Evolutionary conservation across 805 yeast species (phyloP).

Genomic region (Cyberlindnera misumaiensis): DNA sequence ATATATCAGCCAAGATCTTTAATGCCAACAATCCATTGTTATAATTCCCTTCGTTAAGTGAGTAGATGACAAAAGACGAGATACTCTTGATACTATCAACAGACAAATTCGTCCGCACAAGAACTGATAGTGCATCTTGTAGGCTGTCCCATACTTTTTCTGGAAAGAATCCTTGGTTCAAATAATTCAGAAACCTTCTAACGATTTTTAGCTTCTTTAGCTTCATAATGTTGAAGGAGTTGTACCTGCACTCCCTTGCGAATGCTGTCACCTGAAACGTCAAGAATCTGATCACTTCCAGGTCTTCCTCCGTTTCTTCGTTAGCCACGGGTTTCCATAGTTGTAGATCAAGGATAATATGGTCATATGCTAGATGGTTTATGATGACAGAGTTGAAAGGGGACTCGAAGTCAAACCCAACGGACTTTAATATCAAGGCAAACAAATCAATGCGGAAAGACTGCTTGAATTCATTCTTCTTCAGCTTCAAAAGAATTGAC

Average conservation of each 20-base stretch:
- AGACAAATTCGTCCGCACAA: constrained; percentile 42
- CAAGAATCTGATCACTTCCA: constrained; percentile 44
- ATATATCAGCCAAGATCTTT: constrained; percentile 21
- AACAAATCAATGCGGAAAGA: constrained; percentile 36
- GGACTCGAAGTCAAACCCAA: constrained; percentile 48
- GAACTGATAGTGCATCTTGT: constrained; percentile 31
- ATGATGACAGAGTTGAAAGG: constrained; percentile 51
- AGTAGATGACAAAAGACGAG: constrained; percentile 44
- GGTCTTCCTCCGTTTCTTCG: constrained; percentile 18
- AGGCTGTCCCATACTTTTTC: constrained; percentile 31
- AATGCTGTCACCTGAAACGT: constrained; percentile 54
- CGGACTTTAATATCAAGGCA: constrained; percentile 40
- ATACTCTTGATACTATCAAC: constrained; percentile 49
- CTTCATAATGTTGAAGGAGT: constrained; percentile 43
- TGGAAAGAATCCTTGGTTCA: constrained; percentile 28
- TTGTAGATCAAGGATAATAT: constrained; percentile 56
- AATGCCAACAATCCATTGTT: constrained; percentile 25
- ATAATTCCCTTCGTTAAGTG: constrained; percentile 29
- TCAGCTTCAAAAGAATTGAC: constrained; percentile 44
- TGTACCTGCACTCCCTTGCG: constrained; percentile 44
- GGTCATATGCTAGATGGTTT: constrained; percentile 50
- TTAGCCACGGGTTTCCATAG: constrained; percentile 37
- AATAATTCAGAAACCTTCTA: constrained; percentile 24
- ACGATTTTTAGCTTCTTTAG: constrained; percentile 46
- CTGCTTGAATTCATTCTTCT: constrained; percentile 24